phyloP scores from a whole-genome alignment of 495 filamentous ascomycete species.

The Aspergillus carlsbadensis region DNA sequence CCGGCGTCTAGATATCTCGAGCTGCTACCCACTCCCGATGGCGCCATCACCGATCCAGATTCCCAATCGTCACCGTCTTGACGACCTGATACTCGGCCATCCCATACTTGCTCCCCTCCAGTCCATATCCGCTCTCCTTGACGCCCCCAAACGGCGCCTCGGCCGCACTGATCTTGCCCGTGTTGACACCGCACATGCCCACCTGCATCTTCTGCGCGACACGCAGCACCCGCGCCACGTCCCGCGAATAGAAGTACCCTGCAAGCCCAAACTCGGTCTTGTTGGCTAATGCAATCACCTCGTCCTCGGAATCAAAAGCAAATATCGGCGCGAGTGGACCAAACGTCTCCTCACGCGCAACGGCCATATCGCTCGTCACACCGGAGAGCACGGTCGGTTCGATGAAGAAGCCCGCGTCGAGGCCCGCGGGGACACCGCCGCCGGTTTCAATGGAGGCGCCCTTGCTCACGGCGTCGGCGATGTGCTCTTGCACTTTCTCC shows the following conservation, averaged over 20 bases:
- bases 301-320: conserved; percentile 27
- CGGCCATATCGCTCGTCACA: conserved; percentile 51
- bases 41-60: too few relatives aligned
- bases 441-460: conserved; percentile 21
- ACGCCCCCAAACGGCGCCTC: conserved; percentile 1
- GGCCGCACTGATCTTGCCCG: conserved; percentile 11
- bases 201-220: conserved; percentile 22
- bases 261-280: conserved; percentile 30
- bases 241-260: conserved; percentile 27
- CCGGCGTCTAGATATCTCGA: too few relatives aligned
- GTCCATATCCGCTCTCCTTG: neutral
- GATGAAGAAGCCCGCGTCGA: conserved; percentile 55
- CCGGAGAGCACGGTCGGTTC: conserved; percentile 67
- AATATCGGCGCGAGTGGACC: conserved; percentile 29
- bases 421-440: conserved; percentile 51
- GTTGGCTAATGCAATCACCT: conserved; percentile 28
- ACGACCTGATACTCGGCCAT: too few relatives aligned
- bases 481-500: conserved; percentile 66
- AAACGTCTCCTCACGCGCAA: conserved; percentile 30
- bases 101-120: neutral
- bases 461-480: conserved; percentile 64
- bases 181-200: conserved; percentile 37
- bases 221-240: conserved; percentile 23
- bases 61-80: too few relatives aligned
- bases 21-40: too few relatives aligned